A percentile compares a stretch with the other conserved stretches of the same genome.
Evolutionary conservation across 192 early-diverging fungal species (phyloP).

Genomic region (Coemansia sp.): DNA sequence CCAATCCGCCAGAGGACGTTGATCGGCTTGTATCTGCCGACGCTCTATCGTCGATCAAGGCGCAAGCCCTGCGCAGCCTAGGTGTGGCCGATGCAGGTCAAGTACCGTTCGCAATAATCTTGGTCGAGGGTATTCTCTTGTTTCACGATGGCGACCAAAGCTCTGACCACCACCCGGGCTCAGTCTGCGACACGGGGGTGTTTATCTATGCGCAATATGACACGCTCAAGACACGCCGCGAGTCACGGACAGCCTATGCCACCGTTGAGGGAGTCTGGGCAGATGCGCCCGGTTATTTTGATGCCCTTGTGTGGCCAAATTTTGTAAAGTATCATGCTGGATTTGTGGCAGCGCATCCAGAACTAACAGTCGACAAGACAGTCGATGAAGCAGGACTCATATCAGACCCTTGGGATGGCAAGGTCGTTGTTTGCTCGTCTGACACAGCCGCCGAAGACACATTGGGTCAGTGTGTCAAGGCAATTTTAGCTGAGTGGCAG

Average conservation of each 20-base stretch:
- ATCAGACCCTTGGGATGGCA: background rate
- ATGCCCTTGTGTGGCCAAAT: slow-evolving; percentile 77
- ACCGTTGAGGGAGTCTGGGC: slow-evolving; percentile 81
- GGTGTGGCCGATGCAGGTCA: slow-evolving; percentile 9
- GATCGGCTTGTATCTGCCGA: slow-evolving; percentile 19
- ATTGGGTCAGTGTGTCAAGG: slow-evolving; percentile 17
- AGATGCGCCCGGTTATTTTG: slow-evolving; percentile 80
- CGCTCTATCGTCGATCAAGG: slow-evolving; percentile 14
- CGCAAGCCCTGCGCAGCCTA: slow-evolving; percentile 9
- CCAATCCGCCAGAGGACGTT: slow-evolving; percentile 46
- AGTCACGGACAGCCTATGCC: slow-evolving; percentile 66
- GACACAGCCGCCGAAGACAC: slow-evolving; percentile 23
- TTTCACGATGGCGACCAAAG: slow-evolving; percentile 58
- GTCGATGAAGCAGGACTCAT: background rate
- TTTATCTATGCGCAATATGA: slow-evolving; percentile 62
- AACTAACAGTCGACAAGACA: background rate
- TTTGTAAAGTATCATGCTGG: slow-evolving; percentile 51
- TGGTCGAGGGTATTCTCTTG: slow-evolving; percentile 81
- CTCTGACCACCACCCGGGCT: slow-evolving; percentile 51
- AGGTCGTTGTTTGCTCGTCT: slow-evolving; percentile 40
- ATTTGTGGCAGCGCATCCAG: slow-evolving; percentile 23
- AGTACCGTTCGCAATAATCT: slow-evolving; percentile 32
- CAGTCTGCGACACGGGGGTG: slow-evolving; percentile 27
- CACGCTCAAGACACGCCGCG: slow-evolving; percentile 66
- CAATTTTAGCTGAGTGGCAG: slow-evolving; percentile 21